Evolutionary conservation across 2,329 filamentous ascomycete genomes (phyloP).

Genomic region (Chrysosphaeria jannelii): DNA sequence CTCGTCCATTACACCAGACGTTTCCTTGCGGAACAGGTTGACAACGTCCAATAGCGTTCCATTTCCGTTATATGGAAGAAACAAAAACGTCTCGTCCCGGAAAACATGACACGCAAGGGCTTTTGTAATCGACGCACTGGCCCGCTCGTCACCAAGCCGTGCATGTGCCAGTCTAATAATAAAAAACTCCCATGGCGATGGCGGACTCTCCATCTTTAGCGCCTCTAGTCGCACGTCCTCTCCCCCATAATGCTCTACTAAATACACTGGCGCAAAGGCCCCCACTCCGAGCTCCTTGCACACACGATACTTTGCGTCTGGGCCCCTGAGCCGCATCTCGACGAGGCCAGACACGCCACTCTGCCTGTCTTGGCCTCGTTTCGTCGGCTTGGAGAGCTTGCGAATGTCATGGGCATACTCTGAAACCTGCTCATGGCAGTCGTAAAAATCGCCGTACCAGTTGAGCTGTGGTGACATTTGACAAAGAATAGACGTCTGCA

Average conservation of each 20-base stretch:
- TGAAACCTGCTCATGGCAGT: constrained; percentile 32
- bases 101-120: constrained; percentile 84
- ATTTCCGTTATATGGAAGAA: constrained; percentile 67
- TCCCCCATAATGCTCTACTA: constrained; percentile 43
- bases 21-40: constrained; percentile 51
- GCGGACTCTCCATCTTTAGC: constrained; percentile 79
- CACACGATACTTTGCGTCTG: constrained; percentile 39
- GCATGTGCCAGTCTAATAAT: constrained; percentile 63
- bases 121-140: constrained; percentile 45
- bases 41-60: constrained; percentile 87
- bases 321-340: constrained; percentile 36
- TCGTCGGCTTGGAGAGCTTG: no score
- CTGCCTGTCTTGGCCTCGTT: constrained; percentile 25
- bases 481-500: constrained; percentile 45
- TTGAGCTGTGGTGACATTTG: constrained; percentile 42
- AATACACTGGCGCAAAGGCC: constrained; percentile 83
- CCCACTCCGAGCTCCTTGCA: constrained; percentile 72
- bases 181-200: constrained; percentile 83
- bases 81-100: constrained; percentile 62
- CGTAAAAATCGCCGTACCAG: constrained; percentile 52
- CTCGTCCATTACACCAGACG: constrained; percentile 59
- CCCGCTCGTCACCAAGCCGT: constrained; percentile 42
- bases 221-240: constrained; percentile 36
- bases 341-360: constrained; percentile 27
- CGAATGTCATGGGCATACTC: no score